Evolutionary conservation across 306 rosid species (phyloP).

Genomic region (Heteromeles arbutifolia): DNA sequence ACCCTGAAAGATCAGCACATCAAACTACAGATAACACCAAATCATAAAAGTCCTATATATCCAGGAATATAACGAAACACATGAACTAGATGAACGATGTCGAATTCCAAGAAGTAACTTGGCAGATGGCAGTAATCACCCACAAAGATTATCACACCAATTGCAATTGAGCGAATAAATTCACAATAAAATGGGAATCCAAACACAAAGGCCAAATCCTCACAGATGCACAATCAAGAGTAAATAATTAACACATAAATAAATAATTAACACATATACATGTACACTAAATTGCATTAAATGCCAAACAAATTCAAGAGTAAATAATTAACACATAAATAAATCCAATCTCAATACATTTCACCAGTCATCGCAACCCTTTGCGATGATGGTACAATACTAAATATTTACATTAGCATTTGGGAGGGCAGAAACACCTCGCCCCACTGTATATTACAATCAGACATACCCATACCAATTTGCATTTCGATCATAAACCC

Average conservation of each 20-base stretch:
- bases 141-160: not conserved
- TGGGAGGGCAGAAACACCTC: conserved; percentile 22
- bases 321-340: not conserved
- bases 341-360: conserved; percentile 26
- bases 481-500: conserved; percentile 30
- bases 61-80: not conserved
- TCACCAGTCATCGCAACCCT: conserved; percentile 24
- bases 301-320: not conserved
- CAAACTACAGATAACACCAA: not conserved
- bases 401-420: conserved; percentile 39
- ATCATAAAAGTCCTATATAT: not conserved
- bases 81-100: not conserved
- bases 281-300: not conserved
- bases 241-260: too few species aligned
- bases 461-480: conserved; percentile 11
- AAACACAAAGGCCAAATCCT: not conserved
- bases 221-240: too few species aligned
- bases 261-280: not conserved
- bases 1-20: not conserved
- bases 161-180: not conserved
- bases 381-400: conserved; percentile 22
- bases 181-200: not conserved
- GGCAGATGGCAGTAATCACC: not conserved
- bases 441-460: conserved; percentile 17
- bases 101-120: not conserved